These are phyloP conservation scores for Daldinia decipiens DNA, from an alignment of 495 filamentous ascomycete genomes.

Conservation along the genomic window DNA sequence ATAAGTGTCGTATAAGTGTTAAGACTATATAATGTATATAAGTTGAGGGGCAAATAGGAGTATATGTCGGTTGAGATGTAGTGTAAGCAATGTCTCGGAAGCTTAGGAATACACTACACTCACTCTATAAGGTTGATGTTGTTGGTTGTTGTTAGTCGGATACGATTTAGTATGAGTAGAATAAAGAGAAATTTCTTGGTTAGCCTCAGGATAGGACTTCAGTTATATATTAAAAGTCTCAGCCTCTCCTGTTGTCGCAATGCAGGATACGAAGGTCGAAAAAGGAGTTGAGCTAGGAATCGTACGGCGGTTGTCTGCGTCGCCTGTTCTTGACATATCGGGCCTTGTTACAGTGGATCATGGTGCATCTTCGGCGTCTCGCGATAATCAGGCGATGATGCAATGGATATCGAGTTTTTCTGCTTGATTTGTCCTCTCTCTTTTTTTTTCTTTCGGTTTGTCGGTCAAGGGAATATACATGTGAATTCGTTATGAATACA, in stretches of 20 bases:
- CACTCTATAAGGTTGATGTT: not conserved
- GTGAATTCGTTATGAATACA: not conserved
- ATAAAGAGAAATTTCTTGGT: conserved; percentile 17
- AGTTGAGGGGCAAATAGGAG: conserved; percentile 11
- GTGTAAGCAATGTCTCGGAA: not conserved
- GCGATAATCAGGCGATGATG: conserved; percentile 45
- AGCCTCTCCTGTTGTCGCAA: conserved; percentile 21
- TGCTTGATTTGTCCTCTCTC: not conserved
- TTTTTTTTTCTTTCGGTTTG: conserved; percentile 4
- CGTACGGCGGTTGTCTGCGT: conserved; percentile 34
- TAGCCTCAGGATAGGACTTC: conserved; percentile 1
- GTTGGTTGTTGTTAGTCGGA: conserved; percentile 6
- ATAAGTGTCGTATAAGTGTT: not conserved
- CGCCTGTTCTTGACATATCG: conserved; percentile 43
- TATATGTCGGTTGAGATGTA: conserved; percentile 5
- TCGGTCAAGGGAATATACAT: conserved; percentile 20
- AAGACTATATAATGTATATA: not conserved
- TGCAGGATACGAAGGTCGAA: conserved; percentile 27
- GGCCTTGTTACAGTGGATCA: conserved; percentile 43
- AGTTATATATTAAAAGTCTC: conserved; percentile 31
- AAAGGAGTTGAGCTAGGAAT: conserved; percentile 24
- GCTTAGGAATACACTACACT: not conserved
- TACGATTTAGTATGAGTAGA: conserved; percentile 6
- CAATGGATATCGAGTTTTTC: conserved; percentile 35
- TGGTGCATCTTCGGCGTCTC: conserved; percentile 43